Evolutionary conservation across 257 asterid species (phyloP).

Genomic region (Ligustrum vulgare): DNA sequence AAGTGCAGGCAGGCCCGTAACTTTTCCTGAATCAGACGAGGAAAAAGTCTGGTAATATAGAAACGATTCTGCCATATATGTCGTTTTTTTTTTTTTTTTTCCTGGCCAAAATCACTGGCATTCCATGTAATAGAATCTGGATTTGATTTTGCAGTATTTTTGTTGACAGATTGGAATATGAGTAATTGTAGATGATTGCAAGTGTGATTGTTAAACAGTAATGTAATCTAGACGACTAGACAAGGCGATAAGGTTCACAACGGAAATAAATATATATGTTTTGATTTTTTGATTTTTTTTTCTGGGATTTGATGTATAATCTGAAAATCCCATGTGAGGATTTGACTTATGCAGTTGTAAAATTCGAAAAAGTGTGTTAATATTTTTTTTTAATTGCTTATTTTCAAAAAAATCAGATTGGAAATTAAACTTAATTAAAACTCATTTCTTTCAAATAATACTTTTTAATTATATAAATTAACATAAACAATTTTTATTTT

Average conservation of each 20-base stretch:
- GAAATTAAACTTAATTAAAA: not conserved
- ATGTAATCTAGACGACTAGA: not conserved
- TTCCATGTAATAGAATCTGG: too few species aligned
- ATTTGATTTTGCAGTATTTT: not conserved
- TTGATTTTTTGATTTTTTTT: not conserved
- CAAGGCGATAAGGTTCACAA: not conserved
- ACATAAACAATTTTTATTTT: not conserved
- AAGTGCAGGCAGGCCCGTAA: not conserved
- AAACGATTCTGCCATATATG: not conserved
- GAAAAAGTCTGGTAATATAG: not conserved
- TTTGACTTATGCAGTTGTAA: not conserved
- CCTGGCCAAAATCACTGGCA: not conserved
- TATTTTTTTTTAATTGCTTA: not conserved
- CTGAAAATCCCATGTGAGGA: not conserved
- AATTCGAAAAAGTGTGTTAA: not conserved
- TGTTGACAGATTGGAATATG: not conserved
- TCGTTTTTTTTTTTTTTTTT: not conserved
- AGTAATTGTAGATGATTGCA: not conserved
- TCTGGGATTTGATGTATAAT: not conserved
- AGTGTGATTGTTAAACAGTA: not conserved
- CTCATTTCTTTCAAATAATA: not conserved
- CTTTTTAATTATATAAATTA: too few species aligned
- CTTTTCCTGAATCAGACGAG: not conserved
- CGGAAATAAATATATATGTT: not conserved
- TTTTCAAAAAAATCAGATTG: too few species aligned